Percentiles rank a stretch among this genome's conserved stretches.
Evolutionary conservation across 2,329 filamentous ascomycete genomes (phyloP).

Genomic region (Emmonsia crescens): DNA sequence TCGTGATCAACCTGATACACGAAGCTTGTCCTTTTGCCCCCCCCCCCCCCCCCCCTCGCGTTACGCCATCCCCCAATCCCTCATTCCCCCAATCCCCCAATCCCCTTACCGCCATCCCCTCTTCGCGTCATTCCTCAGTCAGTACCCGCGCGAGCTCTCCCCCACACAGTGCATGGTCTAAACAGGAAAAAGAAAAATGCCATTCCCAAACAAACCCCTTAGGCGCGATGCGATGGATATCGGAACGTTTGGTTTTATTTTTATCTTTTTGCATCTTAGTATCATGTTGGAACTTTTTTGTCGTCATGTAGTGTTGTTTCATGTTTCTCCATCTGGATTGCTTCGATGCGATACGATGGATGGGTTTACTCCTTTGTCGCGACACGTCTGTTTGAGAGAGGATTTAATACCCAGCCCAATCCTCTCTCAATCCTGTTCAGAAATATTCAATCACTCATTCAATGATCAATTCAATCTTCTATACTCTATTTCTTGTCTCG

Average conservation of each 20-base stretch:
- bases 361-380: neutral
- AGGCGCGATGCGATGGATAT: neutral
- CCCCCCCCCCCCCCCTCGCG: neutral
- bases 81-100: neutral
- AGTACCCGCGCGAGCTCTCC: neutral
- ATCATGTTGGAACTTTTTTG: conserved; percentile 20
- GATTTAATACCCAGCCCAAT: conserved; percentile 30
- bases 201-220: neutral
- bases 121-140: neutral
- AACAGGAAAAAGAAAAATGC: neutral
- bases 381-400: conserved; percentile 7
- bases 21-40: neutral
- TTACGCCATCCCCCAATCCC: neutral
- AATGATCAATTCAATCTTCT: conserved; percentile 11
- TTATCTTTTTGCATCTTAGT: conserved; percentile 6
- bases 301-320: conserved; percentile 16
- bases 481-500: conserved; percentile 4
- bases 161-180: neutral
- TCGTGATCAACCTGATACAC: neutral
- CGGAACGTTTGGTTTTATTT: neutral
- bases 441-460: conserved; percentile 7
- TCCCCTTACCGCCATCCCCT: neutral
- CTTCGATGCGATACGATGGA: neutral
- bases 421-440: conserved; percentile 1
- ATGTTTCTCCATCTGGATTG: conserved; percentile 17